Evolutionary conservation across 2,329 filamentous ascomycete genomes (phyloP), one percentile per base, ranked within the genome.

Genomic region (Hymenoscyphus occultus): DNA sequence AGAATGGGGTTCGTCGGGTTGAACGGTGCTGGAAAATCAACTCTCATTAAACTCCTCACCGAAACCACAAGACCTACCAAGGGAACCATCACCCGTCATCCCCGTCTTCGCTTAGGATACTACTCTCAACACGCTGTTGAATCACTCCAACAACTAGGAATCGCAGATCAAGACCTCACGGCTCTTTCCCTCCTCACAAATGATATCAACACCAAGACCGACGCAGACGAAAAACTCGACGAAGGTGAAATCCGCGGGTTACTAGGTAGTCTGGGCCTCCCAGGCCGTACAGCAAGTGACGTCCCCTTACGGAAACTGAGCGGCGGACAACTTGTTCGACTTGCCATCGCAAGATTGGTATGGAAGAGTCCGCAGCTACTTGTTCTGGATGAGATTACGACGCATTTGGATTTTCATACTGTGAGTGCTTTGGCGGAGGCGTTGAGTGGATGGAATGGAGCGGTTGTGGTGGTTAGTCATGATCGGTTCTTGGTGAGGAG

Each of bases 361-460:
- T 96, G 93, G 93, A 97, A 97, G 82, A 97, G 97, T 83, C 95
- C 95, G 0, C 95, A 99, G 80, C 80, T 99, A 73, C 86, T 99
- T 65, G 93, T 98, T 35, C 88, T 98, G 16, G 94, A 98, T 85
- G 94, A 98, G 81, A 94, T 95, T 61, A 98, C 95, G 75, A 99
- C 92, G 0, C 92, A 96, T 79, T 81, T 96, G 51, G 92, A 96
- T 74, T 91, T 90, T 67, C 86, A 95, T 77, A 94, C 90, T 0
- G 90, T 94, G 31, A 84, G 86, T 7, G 90, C 90, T 1, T 77
- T 96, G 63, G 82, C 89, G 0, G 81, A 84, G 31, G 89, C 89
- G 1, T 75, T 96, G 68, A 81, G 83, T 14, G 78, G 78, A 2
- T 96, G 90, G 82, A 83, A 87, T 63, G 92, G 92, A 0, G 91